These are phyloP conservation scores for Russula abietina DNA, from an alignment of 768 basidiomycete species.

Conservation along the genomic window DNA sequence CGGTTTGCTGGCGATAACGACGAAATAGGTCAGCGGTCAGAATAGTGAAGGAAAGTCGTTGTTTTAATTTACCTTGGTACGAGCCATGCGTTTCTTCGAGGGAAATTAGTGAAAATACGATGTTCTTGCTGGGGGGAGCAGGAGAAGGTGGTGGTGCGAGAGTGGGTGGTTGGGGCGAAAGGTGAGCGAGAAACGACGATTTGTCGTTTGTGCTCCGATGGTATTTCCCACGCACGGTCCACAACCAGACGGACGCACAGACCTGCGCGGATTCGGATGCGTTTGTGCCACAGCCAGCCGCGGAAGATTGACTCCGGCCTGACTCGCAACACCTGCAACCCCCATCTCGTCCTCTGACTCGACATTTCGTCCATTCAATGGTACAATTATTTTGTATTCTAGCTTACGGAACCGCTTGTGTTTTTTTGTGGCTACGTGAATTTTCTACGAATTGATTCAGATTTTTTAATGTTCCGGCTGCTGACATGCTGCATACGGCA, in stretches of 20 bases:
- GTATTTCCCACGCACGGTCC: conserved; percentile 25
- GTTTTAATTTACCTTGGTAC: conserved; percentile 62
- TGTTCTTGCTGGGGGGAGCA: conserved; percentile 9
- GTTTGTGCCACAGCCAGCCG: conserved; percentile 25
- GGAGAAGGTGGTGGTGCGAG: conserved; percentile 24
- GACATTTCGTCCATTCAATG: neutral
- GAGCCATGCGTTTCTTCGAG: conserved; percentile 56
- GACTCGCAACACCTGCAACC: conserved; percentile 9
- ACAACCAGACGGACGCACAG: conserved; percentile 18
- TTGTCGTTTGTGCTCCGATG: conserved; percentile 26
- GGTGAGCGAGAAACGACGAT: conserved; percentile 25
- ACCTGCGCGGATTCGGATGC: conserved; percentile 24
- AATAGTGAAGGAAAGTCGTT: neutral
- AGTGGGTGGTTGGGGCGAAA: conserved; percentile 12
- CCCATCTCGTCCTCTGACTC: conserved; percentile 7
- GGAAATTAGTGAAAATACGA: conserved; percentile 16
- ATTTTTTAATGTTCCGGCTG: conserved; percentile 2
- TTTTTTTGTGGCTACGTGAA: neutral
- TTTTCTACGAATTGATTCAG: conserved; percentile 15
- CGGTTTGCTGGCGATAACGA: conserved; percentile 74
- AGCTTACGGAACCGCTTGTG: neutral
- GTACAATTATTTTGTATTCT: neutral
- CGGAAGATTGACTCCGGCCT: conserved; percentile 21
- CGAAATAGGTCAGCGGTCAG: conserved; percentile 15
- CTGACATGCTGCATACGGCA: neutral